Evolutionary conservation across 306 rosid genomes (phyloP).

Genomic region (Vigna angularis): DNA sequence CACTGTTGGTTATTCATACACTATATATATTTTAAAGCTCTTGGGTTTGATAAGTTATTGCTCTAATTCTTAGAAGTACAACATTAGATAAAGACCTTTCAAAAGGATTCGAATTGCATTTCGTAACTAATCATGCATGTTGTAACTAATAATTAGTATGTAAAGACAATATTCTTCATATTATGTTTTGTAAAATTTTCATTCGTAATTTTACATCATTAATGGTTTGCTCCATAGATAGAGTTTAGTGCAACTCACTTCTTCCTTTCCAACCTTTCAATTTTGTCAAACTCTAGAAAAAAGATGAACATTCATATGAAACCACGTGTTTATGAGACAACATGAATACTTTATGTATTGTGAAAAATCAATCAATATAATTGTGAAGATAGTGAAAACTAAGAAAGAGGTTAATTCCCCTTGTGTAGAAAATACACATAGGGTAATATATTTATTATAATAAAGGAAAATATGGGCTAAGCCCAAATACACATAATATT

Average conservation of each 20-base stretch:
- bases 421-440: too few species aligned
- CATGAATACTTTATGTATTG: too few species aligned
- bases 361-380: too few species aligned
- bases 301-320: too few species aligned
- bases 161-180: neutral
- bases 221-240: neutral
- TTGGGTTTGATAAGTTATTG: constrained; percentile 14
- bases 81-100: neutral
- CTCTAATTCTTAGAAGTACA: constrained; percentile 15
- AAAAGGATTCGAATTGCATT: neutral
- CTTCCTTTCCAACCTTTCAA: constrained; percentile 26
- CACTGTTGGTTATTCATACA: constrained; percentile 11
- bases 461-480: too few species aligned
- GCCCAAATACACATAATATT: too few species aligned
- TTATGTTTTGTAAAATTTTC: constrained; percentile 16
- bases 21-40: constrained; percentile 19
- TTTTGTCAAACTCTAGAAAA: neutral
- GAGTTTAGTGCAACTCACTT: constrained; percentile 28
- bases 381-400: too few species aligned
- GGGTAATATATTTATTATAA: too few species aligned
- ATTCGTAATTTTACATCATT: constrained; percentile 14
- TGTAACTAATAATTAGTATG: constrained; percentile 1
- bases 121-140: neutral
- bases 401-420: too few species aligned
- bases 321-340: too few species aligned